A percentile compares a stretch with the other conserved stretches of the same genome.
phyloP scores from a whole-genome alignment of 495 filamentous ascomycete species.

The Aspergillus hancockii region DNA sequence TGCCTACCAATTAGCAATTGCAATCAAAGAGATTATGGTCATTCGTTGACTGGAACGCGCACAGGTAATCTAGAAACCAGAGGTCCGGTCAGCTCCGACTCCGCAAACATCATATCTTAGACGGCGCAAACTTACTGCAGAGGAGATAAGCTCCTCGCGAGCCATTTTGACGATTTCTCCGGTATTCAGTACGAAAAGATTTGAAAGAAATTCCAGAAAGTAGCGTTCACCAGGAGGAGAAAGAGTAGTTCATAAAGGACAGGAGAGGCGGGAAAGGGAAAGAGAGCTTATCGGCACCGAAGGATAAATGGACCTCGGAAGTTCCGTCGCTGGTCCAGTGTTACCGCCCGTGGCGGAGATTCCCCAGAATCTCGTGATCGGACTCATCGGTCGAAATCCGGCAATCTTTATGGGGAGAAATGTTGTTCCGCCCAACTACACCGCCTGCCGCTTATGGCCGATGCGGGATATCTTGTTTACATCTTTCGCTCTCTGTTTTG shows the following conservation, averaged over 20 bases:
- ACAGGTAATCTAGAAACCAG: constrained; percentile 42
- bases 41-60: constrained; percentile 15
- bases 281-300: constrained; percentile 19
- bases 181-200: background rate
- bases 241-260: constrained; percentile 12
- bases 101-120: constrained; percentile 11
- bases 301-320: constrained; percentile 44
- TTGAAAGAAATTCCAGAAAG: constrained; percentile 6
- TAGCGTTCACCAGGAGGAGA: background rate
- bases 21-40: constrained; percentile 8
- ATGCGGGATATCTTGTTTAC: constrained; percentile 36
- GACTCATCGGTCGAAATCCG: background rate
- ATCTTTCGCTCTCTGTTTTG: constrained; percentile 14
- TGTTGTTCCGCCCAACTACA: constrained; percentile 23
- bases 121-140: constrained; percentile 61
- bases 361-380: constrained; percentile 46
- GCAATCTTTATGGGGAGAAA: background rate
- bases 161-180: constrained; percentile 55
- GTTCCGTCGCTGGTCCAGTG: constrained; percentile 11
- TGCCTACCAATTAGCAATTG: constrained; percentile 39
- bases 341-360: constrained; percentile 21
- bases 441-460: constrained; percentile 35
- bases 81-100: constrained; percentile 24
- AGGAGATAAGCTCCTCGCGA: constrained; percentile 82
- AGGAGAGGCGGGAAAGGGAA: constrained; percentile 2